A percentile compares a stretch with the other conserved stretches of the same genome.
phyloP scores from a whole-genome alignment of 306 rosid genomes.

The Trifolium pratense region DNA sequence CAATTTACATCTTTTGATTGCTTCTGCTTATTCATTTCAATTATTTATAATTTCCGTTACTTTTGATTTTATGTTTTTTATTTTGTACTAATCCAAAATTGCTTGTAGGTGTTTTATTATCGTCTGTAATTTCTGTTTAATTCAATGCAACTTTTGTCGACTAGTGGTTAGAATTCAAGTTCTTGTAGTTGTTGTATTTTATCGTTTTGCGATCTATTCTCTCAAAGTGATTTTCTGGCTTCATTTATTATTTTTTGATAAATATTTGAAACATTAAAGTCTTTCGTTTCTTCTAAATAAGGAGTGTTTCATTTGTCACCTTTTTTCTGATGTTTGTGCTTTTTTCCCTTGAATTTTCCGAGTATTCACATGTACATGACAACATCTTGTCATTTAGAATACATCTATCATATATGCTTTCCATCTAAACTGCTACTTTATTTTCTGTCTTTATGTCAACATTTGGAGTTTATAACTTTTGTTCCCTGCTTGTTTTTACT shows the following conservation, averaged over 20 bases:
- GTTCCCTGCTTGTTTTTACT: conserved; percentile 35
- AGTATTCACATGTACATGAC: conserved; percentile 6
- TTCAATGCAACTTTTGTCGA: conserved; percentile 14
- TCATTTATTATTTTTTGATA: conserved; percentile 12
- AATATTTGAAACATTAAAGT: background rate
- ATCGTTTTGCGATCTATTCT: background rate
- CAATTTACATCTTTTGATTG: conserved; percentile 20
- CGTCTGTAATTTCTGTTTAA: conserved; percentile 1
- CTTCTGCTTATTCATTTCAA: conserved; percentile 1
- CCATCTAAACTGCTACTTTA: conserved; percentile 20
- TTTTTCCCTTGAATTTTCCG: conserved; percentile 22
- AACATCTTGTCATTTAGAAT: conserved; percentile 10
- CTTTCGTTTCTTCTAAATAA: conserved; percentile 1
- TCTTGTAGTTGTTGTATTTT: conserved; percentile 7
- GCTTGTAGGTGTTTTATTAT: background rate
- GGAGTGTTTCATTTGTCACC: conserved; percentile 1
- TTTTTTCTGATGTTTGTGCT: background rate
- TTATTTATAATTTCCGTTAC: background rate
- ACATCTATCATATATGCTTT: conserved; percentile 12
- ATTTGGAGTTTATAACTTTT: conserved; percentile 16
- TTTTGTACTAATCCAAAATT: background rate
- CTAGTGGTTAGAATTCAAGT: conserved; percentile 12
- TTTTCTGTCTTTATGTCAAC: conserved; percentile 17
- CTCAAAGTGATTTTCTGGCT: conserved; percentile 16
- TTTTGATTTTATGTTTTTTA: conserved; percentile 6